Conservation (phyloP, 23 red algal species). For the Gracilariopsis chorda region DNA sequence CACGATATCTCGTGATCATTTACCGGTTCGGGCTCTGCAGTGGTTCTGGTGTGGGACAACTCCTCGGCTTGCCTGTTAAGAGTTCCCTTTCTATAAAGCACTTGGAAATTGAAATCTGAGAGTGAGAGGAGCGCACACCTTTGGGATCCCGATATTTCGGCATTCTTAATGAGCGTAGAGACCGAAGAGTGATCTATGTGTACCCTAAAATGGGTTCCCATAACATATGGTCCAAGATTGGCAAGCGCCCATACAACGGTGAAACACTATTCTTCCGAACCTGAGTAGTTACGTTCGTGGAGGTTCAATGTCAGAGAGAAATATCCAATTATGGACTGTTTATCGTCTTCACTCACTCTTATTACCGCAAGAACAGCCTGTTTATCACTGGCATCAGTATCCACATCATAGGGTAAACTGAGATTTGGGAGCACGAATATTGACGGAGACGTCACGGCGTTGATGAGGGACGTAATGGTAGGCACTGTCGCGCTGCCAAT, state of each 20-base stretch:
- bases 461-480: background rate
- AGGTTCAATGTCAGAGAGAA: background rate
- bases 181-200: background rate
- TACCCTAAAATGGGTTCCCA: background rate
- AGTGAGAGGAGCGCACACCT: background rate
- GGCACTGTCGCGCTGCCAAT: no score
- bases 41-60: background rate
- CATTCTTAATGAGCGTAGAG: background rate
- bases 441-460: background rate
- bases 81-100: background rate
- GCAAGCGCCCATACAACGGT: background rate
- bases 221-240: background rate
- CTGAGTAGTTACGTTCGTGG: background rate
- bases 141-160: background rate
- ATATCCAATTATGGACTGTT: background rate
- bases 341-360: background rate
- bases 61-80: background rate
- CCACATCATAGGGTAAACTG: background rate
- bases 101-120: background rate
- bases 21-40: background rate
- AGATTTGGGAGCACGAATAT: background rate
- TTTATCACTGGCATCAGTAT: background rate
- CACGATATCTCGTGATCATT: background rate
- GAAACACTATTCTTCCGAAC: background rate
- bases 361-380: background rate